A percentile compares a stretch with the other conserved stretches of the same genome.
phyloP scores from a whole-genome alignment of 176 grass and related monocot genomes.

The Carex littledalei region DNA sequence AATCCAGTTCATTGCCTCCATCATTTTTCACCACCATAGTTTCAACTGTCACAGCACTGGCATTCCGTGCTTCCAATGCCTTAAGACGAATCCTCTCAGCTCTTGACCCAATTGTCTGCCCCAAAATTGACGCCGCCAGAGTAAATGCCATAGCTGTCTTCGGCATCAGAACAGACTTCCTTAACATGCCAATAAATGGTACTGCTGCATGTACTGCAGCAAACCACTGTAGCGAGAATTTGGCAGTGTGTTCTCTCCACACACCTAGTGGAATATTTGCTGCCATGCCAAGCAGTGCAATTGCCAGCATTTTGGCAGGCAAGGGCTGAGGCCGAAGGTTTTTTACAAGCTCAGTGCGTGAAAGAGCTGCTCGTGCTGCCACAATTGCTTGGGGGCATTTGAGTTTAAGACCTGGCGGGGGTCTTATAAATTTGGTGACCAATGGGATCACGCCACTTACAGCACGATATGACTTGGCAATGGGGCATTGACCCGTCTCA shows the following conservation, averaged over 20 bases:
- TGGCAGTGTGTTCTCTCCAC: slow-evolving; percentile 88
- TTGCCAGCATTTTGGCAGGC: slow-evolving; percentile 78
- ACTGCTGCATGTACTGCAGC: slow-evolving; percentile 76
- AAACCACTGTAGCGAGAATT: slow-evolving; percentile 93
- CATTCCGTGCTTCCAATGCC: slow-evolving; percentile 26
- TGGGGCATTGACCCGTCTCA: slow-evolving; percentile 83
- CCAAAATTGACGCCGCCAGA: slow-evolving; percentile 87
- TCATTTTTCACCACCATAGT: neutral
- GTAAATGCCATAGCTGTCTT: slow-evolving; percentile 85
- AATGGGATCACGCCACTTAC: slow-evolving; percentile 74
- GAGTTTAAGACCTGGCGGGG: slow-evolving; percentile 72
- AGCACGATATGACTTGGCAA: slow-evolving; percentile 81
- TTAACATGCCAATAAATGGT: slow-evolving; percentile 83
- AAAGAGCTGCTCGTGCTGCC: slow-evolving; percentile 66
- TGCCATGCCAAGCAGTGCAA: slow-evolving; percentile 80
- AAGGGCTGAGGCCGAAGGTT: slow-evolving; percentile 76
- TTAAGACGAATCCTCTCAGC: slow-evolving; percentile 60
- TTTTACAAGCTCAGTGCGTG: slow-evolving; percentile 72
- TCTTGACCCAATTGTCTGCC: slow-evolving; percentile 85
- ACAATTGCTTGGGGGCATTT: slow-evolving; percentile 77
- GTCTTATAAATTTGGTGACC: slow-evolving; percentile 68
- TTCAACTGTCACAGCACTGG: neutral
- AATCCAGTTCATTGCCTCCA: neutral
- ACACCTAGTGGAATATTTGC: slow-evolving; percentile 87
- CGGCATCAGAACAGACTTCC: slow-evolving; percentile 89